Evolutionary conservation across 768 basidiomycete species (phyloP), one percentile per base, ranked within the genome.

Genomic region (Glaciozyma martinii): DNA sequence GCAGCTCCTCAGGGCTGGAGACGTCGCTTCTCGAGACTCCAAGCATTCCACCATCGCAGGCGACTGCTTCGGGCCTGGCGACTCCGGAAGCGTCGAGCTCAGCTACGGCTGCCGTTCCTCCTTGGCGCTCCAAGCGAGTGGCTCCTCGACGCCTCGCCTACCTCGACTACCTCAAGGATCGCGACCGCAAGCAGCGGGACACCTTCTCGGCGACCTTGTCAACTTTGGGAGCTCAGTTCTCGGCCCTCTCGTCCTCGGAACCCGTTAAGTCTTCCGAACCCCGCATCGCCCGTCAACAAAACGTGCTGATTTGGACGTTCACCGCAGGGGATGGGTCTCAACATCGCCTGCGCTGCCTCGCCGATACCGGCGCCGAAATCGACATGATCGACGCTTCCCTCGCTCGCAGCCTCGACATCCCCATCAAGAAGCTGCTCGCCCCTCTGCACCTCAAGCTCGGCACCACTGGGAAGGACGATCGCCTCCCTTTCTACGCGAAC

Each of bases 271-370:
- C 47, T 49, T 49, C 47, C 47, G 47, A 49, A 25, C 47, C 47
- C 23, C 47, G 25, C 10, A 25, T 49, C 3, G 47, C 47, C 9
- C 3, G 23, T 1, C 23, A 49, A n/a, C 47, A 21, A 4, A 21
- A n/a, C 19, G 25, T 25, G 19, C 23, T 49, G 47, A 25, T 49
- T 9, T 21, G 47, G 8, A 19, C 21, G 47, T 49, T 49, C 47
- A 49, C 21, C 47, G 47, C 23, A 9, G 47, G 21, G 13, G 47
- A 49, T 49, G 47, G 23, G 3, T 9, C 21, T 23, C 33, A 33
- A 33, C 33, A 33, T 33, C 33, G 33, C 33, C 33, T 33, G 33
- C 33, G 33, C 10, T 49, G 0, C 79, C 53, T 61, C 18, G 27
- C 50, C 40, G 60, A 61, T 29, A 54, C 60, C 10, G 53, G 60